Evolutionary conservation across 169 alveolate genomes (phyloP).

Genomic region (Plasmodium cynomolgi): DNA sequence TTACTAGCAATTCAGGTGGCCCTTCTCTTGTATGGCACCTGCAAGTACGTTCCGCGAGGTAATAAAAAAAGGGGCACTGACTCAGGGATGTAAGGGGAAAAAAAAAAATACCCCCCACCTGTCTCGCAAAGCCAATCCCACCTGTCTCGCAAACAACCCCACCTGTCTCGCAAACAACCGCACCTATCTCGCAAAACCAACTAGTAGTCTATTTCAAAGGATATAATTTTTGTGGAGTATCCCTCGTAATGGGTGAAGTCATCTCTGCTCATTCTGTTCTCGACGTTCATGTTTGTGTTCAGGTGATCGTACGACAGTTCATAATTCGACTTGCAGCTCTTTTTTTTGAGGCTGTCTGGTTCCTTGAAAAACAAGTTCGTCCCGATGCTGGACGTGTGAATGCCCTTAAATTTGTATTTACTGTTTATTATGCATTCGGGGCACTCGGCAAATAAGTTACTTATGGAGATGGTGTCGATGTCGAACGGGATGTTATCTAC

Average conservation of each 20-base stretch:
- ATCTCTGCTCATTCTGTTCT: conserved; percentile 52
- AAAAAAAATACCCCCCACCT: neutral
- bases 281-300: conserved; percentile 18
- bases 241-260: conserved; percentile 47
- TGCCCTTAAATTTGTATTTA: conserved; percentile 72
- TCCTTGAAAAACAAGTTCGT: conserved; percentile 70
- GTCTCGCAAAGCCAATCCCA: too few species aligned
- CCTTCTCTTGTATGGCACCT: too few species aligned
- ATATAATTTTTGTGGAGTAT: conserved; percentile 55
- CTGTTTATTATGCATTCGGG: conserved; percentile 60
- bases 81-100: too few species aligned
- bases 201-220: conserved; percentile 68
- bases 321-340: neutral
- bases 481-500: conserved; percentile 63
- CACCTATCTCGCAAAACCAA: neutral
- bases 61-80: too few species aligned
- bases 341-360: conserved; percentile 48
- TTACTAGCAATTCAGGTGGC: too few species aligned
- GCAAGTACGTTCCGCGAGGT: too few species aligned
- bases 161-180: too few species aligned
- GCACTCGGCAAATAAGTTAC: conserved; percentile 31
- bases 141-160: neutral
- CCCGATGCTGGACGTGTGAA: conserved; percentile 65
- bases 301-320: conserved; percentile 7
- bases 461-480: conserved; percentile 52